Evolutionary conservation across 2,329 filamentous ascomycete species (phyloP).

Genomic region (Triangularia setosa): DNA sequence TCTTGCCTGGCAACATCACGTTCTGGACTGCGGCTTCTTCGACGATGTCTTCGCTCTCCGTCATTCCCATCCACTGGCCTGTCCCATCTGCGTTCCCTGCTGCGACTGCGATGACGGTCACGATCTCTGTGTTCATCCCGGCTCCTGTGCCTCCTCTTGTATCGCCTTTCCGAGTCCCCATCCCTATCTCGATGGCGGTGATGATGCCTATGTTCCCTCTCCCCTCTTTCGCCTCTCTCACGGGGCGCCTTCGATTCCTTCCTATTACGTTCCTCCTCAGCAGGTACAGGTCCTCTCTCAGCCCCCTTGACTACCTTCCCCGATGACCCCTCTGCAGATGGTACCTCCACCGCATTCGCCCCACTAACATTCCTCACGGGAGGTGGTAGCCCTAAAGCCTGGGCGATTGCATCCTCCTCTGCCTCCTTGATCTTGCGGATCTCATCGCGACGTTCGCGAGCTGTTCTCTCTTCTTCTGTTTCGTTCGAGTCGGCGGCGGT

Average conservation of each 20-base stretch:
- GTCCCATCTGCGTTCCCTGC: conserved; percentile 24
- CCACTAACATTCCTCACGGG: conserved; percentile 56
- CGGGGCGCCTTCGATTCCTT: conserved; percentile 19
- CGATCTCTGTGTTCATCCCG: conserved; percentile 22
- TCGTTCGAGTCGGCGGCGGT: conserved; percentile 47
- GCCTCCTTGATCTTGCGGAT: conserved; percentile 80
- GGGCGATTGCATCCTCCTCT: conserved; percentile 86
- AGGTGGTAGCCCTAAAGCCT: conserved; percentile 74
- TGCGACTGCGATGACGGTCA: conserved; percentile 24
- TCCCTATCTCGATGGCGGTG: conserved; percentile 19
- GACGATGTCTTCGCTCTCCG: conserved; percentile 30
- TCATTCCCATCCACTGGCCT: conserved; percentile 21
- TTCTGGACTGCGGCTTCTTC: conserved; percentile 37
- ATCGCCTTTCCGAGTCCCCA: conserved; percentile 32
- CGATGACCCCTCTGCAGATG: conserved; percentile 28
- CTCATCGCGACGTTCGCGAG: conserved; percentile 68
- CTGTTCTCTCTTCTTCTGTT: conserved; percentile 55
- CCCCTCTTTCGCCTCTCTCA: conserved; percentile 15
- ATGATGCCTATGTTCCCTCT: neutral
- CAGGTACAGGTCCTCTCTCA: conserved; percentile 10
- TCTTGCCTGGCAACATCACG: conserved; percentile 16
- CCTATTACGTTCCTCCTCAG: conserved; percentile 27
- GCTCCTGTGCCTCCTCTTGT: conserved; percentile 33
- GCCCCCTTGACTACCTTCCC: neutral
- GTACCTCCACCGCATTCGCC: conserved; percentile 66